Percentiles rank a stretch among this genome's conserved stretches.
Evolutionary conservation across 2,329 filamentous ascomycete species (phyloP).

Genomic region (Ceratocystis eucalypticola): DNA sequence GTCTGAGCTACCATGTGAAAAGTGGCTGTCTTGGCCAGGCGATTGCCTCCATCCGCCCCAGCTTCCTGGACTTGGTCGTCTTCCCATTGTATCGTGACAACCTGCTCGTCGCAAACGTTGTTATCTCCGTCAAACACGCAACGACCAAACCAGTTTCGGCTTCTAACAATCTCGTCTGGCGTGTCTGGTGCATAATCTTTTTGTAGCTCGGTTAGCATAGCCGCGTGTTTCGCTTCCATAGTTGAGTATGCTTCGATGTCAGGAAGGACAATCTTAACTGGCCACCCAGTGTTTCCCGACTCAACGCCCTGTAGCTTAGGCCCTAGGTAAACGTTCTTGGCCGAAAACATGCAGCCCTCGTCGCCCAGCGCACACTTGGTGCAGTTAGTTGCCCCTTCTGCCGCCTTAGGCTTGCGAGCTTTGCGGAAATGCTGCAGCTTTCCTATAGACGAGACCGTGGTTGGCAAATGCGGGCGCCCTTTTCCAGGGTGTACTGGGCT

Average conservation of each 20-base stretch:
- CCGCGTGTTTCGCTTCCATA: conserved; percentile 29
- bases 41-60: conserved; percentile 26
- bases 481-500: conserved; percentile 43
- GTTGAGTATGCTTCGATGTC: conserved; percentile 70
- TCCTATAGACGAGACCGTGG: conserved; percentile 61
- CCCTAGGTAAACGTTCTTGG: conserved; percentile 68
- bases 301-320: conserved; percentile 45
- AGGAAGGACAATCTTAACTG: conserved; percentile 74
- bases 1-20: conserved; percentile 95
- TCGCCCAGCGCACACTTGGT: conserved; percentile 48
- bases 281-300: conserved; percentile 61
- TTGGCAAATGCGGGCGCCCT: conserved; percentile 54
- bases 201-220: conserved; percentile 32
- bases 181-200: conserved; percentile 36
- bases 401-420: conserved; percentile 59
- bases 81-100: conserved; percentile 78
- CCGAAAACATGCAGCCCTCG: conserved; percentile 65
- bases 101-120: conserved; percentile 84
- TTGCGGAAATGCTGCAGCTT: conserved; percentile 65
- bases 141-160: conserved; percentile 70
- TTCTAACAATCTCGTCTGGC: conserved; percentile 35
- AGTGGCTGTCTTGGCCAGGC: conserved; percentile 67
- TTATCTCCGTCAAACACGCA: conserved; percentile 93
- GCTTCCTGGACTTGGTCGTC: conserved; percentile 38
- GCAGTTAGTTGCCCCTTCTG: conserved; percentile 74